These are phyloP conservation scores for Albugo laibachii DNA, from an alignment of 352 stramenopile species.

Conservation along the genomic window DNA sequence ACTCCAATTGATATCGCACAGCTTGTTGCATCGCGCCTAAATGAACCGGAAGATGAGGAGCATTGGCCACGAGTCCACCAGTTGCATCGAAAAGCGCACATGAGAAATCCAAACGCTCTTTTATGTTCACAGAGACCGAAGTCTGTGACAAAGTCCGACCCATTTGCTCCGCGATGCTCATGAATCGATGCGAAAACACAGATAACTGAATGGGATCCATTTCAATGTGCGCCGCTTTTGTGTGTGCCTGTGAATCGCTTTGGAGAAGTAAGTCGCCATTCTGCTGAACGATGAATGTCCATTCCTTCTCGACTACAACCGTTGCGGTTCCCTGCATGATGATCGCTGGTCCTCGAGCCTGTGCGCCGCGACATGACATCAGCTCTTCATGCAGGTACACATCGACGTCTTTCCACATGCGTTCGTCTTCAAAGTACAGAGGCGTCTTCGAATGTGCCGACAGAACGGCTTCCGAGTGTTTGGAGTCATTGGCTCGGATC, in stretches of 20 bases:
- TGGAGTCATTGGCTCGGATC: slow-evolving; percentile 16
- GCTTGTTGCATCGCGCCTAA: slow-evolving; percentile 97
- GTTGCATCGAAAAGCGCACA: slow-evolving; percentile 96
- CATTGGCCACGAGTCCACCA: slow-evolving; percentile 97
- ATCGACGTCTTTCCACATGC: slow-evolving; percentile 62
- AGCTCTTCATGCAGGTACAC: slow-evolving; percentile 90
- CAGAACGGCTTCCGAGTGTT: neutral
- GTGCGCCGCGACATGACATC: slow-evolving; percentile 36
- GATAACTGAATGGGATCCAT: slow-evolving; percentile 94
- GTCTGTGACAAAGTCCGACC: slow-evolving; percentile 91
- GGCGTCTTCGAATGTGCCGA: slow-evolving; percentile 29
- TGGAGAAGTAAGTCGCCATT: slow-evolving; percentile 92
- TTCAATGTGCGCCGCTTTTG: slow-evolving; percentile 19
- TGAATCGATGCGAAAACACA: slow-evolving; percentile 95
- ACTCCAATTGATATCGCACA: slow-evolving; percentile 87
- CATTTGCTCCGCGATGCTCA: slow-evolving; percentile 99
- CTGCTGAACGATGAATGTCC: slow-evolving; percentile 79
- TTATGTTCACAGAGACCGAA: slow-evolving; percentile 98
- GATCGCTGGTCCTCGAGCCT: slow-evolving; percentile 83
- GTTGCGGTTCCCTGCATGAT: slow-evolving; percentile 97
- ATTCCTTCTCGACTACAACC: slow-evolving; percentile 94
- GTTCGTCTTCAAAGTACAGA: slow-evolving; percentile 68
- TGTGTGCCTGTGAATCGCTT: slow-evolving; percentile 13
- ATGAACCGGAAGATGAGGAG: slow-evolving; percentile 97
- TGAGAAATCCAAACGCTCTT: slow-evolving; percentile 98